phyloP scores from a whole-genome alignment of 139 green algal genomes.

The Medakamo hakoo region DNA sequence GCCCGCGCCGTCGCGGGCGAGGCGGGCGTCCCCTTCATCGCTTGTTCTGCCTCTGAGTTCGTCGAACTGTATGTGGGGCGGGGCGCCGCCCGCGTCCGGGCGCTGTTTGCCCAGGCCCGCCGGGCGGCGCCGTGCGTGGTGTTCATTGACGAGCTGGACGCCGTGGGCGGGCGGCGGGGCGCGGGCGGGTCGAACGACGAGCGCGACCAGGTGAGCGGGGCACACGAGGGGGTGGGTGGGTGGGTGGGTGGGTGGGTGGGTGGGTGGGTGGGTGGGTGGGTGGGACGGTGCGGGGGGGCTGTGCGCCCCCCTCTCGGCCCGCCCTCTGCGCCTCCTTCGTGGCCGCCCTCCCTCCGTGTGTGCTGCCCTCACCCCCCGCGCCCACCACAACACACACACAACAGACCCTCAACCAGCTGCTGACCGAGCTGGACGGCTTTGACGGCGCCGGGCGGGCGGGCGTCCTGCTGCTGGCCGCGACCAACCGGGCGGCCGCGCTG shows the following conservation, averaged over 20 bases:
- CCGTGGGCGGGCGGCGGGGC: conserved; percentile 33
- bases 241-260: no score
- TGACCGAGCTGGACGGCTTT: conserved; percentile 89
- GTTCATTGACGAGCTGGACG: conserved; percentile 99
- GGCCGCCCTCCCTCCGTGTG: no score
- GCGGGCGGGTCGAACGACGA: background rate
- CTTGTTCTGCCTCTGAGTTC: conserved; percentile 85
- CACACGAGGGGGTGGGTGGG: no score
- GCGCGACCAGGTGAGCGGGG: no score
- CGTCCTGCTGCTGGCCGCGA: conserved; percentile 76
- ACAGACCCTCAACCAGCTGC: conserved; percentile 86
- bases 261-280: no score
- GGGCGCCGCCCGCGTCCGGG: conserved; percentile 69
- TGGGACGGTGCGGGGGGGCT: background rate
- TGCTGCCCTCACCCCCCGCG: no score
- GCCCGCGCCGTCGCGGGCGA: conserved; percentile 80
- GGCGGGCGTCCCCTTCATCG: conserved; percentile 82
- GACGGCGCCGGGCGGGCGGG: conserved; percentile 33
- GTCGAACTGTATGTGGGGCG: conserved; percentile 97
- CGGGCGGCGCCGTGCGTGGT: conserved; percentile 69
- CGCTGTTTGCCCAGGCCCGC: conserved; percentile 85
- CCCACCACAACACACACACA: no score
- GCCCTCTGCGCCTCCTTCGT: background rate
- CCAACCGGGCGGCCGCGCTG: conserved; percentile 72
- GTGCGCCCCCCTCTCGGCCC: background rate